Percentiles rank a stretch among this genome's conserved stretches.
Evolutionary conservation across 345 rosid species (phyloP).

Genomic region (Dipteronia sinensis): DNA sequence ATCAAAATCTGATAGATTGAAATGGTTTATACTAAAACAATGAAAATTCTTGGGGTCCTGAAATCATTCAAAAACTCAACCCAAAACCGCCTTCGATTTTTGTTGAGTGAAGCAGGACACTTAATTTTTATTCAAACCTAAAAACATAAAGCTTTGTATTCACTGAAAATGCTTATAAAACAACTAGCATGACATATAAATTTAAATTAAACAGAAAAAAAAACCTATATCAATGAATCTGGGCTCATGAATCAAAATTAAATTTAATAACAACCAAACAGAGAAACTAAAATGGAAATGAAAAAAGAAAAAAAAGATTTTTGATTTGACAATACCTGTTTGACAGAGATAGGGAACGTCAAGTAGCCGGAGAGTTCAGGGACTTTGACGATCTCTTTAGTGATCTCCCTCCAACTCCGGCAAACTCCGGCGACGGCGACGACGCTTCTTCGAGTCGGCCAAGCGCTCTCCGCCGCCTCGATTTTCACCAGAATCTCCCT

Average conservation of each 20-base stretch:
- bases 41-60: too few relatives aligned
- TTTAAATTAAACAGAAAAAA: not conserved
- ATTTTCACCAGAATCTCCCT: slow-evolving; percentile 65
- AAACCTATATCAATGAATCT: not conserved
- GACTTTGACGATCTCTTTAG: slow-evolving; percentile 62
- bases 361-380: slow-evolving; percentile 67
- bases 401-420: slow-evolving; percentile 64
- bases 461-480: slow-evolving; percentile 60
- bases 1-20: not conserved
- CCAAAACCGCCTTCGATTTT: not conserved
- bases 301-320: not conserved
- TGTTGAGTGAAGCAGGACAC: not conserved
- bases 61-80: not conserved
- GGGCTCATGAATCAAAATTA: not conserved
- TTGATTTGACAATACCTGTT: slow-evolving; percentile 52
- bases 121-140: not conserved
- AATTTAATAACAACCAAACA: not conserved
- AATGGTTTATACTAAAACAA: not conserved
- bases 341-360: slow-evolving; percentile 84
- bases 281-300: not conserved
- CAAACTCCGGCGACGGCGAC: slow-evolving; percentile 92
- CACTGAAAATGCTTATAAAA: not conserved
- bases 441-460: slow-evolving; percentile 73
- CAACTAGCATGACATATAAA: not conserved
- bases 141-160: not conserved